A percentile compares a stretch with the other conserved stretches of the same genome.
Evolutionary conservation across 2,329 filamentous ascomycete genomes (phyloP).

Genomic region (Bipolaris cookei): DNA sequence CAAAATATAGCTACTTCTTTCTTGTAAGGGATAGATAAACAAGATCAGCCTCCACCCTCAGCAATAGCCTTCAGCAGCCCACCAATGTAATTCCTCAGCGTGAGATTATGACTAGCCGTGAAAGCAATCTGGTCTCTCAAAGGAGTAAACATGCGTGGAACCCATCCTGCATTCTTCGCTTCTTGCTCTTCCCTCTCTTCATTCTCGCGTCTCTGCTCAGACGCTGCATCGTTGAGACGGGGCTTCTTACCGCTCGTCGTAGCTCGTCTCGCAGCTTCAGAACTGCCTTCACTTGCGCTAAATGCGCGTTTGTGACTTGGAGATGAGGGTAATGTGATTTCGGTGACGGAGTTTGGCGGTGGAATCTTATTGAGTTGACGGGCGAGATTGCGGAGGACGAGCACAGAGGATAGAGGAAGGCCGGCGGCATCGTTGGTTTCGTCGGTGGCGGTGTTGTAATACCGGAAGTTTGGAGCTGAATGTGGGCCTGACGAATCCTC

Average conservation of each 20-base stretch:
- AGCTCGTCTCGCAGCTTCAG: conserved; percentile 31
- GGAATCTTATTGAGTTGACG: conserved; percentile 51
- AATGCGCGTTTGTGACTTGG: conserved; percentile 39
- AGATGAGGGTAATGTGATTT: conserved; percentile 35
- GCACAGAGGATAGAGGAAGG: conserved; percentile 76
- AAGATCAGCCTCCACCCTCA: conserved; percentile 37
- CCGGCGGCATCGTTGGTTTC: conserved; percentile 69
- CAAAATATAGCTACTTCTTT: background rate
- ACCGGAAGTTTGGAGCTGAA: conserved; percentile 42
- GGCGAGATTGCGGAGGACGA: conserved; percentile 81
- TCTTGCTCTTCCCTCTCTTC: conserved; percentile 55
- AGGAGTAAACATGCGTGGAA: conserved; percentile 71
- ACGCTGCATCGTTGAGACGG: conserved; percentile 40
- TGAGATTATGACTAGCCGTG: conserved; percentile 70
- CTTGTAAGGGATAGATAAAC: background rate
- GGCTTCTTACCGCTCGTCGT: conserved; percentile 54
- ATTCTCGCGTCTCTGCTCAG: conserved; percentile 38
- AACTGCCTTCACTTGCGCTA: conserved; percentile 38
- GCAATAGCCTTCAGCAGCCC: conserved; percentile 46
- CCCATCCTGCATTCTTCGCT: conserved; percentile 65
- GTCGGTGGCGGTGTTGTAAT: conserved; percentile 57
- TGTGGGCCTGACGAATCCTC: conserved; percentile 24
- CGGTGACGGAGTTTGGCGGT: conserved; percentile 30
- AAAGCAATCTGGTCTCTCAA: conserved; percentile 70
- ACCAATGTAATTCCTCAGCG: conserved; percentile 49